Base-by-base conservation (phyloP, 352 stramenopile genomes). In the Pythium phragmiticola region DNA sequence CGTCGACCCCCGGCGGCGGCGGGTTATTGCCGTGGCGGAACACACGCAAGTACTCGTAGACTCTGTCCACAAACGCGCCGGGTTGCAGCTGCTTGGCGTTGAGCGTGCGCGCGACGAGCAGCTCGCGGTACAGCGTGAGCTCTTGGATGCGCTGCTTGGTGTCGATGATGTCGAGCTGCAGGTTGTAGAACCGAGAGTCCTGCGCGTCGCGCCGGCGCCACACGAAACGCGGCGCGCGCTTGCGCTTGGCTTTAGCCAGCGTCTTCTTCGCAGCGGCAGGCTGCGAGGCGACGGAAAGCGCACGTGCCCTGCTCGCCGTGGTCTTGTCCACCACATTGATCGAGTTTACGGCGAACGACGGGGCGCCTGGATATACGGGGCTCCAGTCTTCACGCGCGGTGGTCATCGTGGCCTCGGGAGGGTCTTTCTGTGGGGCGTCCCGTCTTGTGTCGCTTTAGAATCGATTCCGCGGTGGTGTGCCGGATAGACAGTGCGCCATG, bases 111-210 rank as follows among this genome's bases (percentile, higher is more conserved):
- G 49, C 49, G 16, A 39, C 50, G 36, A 66, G 60, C 60, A 66
- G 43, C 16, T 34, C 42, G 0, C 50, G 50, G 33, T 52, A 54
- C 23, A 56, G 49, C 13, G 62, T 55, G 33, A 69, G 53, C 30
- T 57, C 62, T 45, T 63, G 62, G 48, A 69, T 63, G 13, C 58
- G 39, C 55, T 69, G 62, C 48, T 63, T 63, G 26, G 50, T 14
- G 34, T 69, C 55, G 55, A 63, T 63, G 45, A 69, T 59, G 30
- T 69, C 62, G 55, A 69, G 62, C 55, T 69, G 53, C 17, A 69
- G 47, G 21, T 69, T 69, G 54, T 63, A 69, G 30, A 53, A 60
- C n/a, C 48, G 62, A 46, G 62, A 69, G 55, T 69, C 62, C 36
- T 69, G 60, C 17, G 50, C 50, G 43, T 66, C 60, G 19, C 60